Base-by-base conservation (phyloP, 163 green algal species). In the Coccomyxa subellipsoidea region DNA sequence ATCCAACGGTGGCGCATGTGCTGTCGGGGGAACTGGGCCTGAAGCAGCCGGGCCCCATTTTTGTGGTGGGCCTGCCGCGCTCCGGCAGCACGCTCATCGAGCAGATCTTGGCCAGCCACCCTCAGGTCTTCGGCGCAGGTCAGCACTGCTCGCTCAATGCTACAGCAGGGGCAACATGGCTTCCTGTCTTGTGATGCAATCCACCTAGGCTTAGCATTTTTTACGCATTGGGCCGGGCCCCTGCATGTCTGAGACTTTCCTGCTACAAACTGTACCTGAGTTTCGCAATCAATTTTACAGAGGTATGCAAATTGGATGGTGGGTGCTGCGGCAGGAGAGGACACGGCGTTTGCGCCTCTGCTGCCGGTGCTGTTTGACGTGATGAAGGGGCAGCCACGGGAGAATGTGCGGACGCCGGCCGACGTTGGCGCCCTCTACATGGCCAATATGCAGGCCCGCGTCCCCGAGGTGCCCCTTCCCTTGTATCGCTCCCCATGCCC, bases 41-140 rank as follows among this genome's bases (percentile, higher is more conserved):
- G 32, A 35, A 78, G 7, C 75, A 87, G 54, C 12, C 54, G 2
- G 85, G 81, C 38, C 85, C 93, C 31, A 82, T 96, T 9, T 97
- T 97, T 80, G 86, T 97, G 54, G 90, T 96, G 69, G 93, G 93
- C 29, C 83, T 95, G 87, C 90, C 93, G 0, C 81, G 93, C 25
- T 94, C 89, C 25, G 93, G 93, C 54, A 94, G 89, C 85, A 96
- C 92, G 2, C 88, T 97, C 32, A 80, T 96, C 47, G 93, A 97
- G 85, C 88, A 93, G 80, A 91, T 95, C 36, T 85, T 96, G 70
- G 84, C 85, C 15, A 88, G 82, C 38, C 91, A 95, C 85, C 86
- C 89, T 6, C n/a, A 85, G 69, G 86, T 81, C 21, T 86, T 87
- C 72, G 85, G 83, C 4, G 87, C 78, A 86, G 87, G 87, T 88